Percentiles rank a stretch among this genome's conserved stretches.
Conservation (phyloP, 805 yeast genomes). For the Yarrowia sp. region DNA sequence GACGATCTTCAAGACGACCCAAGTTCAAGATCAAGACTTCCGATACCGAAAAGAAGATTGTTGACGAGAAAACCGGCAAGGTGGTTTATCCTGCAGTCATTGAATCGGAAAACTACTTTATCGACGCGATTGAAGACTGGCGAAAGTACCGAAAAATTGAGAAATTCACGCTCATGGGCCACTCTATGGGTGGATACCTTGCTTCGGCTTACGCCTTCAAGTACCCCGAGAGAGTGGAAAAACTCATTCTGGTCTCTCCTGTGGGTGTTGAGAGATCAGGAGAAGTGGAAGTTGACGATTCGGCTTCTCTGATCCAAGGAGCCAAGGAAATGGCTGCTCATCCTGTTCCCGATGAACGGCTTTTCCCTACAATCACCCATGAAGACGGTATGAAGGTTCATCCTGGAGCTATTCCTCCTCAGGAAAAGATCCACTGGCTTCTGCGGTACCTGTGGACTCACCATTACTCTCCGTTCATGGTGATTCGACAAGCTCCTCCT, state of each 20-base stretch:
- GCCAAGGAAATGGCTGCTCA: constrained; percentile 6
- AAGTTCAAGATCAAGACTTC: constrained; percentile 44
- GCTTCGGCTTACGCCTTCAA: constrained; percentile 64
- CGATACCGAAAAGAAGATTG: constrained; percentile 36
- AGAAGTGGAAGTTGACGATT: not conserved
- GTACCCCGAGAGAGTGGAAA: constrained; percentile 59
- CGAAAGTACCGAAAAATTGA: constrained; percentile 49
- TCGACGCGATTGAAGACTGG: constrained; percentile 67
- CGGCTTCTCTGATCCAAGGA: not conserved
- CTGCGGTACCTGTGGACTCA: constrained; percentile 77
- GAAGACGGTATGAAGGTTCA: constrained; percentile 15
- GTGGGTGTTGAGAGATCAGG: constrained; percentile 63
- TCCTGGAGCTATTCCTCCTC: constrained; percentile 35
- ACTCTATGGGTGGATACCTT: constrained; percentile 90
- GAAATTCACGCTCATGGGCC: constrained; percentile 67
- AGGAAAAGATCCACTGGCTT: constrained; percentile 59
- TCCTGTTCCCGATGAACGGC: constrained; percentile 4
- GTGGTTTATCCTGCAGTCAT: constrained; percentile 38
- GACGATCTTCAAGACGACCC: constrained; percentile 75
- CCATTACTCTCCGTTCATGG: constrained; percentile 77
- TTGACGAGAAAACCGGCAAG: constrained; percentile 26
- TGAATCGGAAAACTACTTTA: constrained; percentile 61
- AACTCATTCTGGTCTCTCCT: constrained; percentile 80
- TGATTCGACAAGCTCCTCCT: constrained; percentile 74
- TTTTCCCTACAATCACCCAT: not conserved